Evolutionary conservation across 2,329 filamentous ascomycete genomes (phyloP).

Genomic region (Fusarium nematophilum): DNA sequence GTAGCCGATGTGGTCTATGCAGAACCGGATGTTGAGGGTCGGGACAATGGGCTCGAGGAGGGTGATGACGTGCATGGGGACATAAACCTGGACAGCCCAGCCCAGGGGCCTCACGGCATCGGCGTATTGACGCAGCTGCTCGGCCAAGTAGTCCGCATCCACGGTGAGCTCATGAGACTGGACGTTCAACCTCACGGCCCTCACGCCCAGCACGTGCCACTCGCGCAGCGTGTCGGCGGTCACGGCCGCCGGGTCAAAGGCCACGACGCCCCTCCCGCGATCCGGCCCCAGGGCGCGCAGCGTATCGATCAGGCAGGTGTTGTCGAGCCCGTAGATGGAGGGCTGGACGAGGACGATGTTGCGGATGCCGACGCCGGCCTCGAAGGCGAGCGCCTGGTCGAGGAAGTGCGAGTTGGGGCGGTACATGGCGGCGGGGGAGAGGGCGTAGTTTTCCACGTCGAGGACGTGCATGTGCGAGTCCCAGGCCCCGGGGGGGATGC

Average conservation of each 20-base stretch:
- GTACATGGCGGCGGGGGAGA: constrained; percentile 62
- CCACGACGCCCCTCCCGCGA: constrained; percentile 65
- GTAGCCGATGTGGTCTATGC: constrained; percentile 70
- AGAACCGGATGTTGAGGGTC: constrained; percentile 62
- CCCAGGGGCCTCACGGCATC: constrained; percentile 59
- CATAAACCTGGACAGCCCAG: constrained; percentile 70
- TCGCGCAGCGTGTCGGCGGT: constrained; percentile 52
- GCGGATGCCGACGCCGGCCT: constrained; percentile 60
- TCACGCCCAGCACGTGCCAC: constrained; percentile 69
- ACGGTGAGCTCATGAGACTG: constrained; percentile 61
- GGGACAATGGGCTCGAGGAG: constrained; percentile 62
- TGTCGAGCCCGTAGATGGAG: constrained; percentile 71
- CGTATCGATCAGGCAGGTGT: constrained; percentile 67
- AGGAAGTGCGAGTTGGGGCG: constrained; percentile 61
- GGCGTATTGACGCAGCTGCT: constrained; percentile 59
- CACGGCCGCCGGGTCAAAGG: constrained; percentile 61
- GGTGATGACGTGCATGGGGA: constrained; percentile 62
- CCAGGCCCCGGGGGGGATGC: constrained; percentile 62
- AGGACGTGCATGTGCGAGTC: constrained; percentile 74
- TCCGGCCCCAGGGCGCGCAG: constrained; percentile 60
- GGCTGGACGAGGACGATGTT: constrained; percentile 71
- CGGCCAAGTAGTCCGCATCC: constrained; percentile 53
- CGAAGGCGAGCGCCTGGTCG: constrained; percentile 62
- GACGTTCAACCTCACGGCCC: constrained; percentile 70
- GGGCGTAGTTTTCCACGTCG: constrained; percentile 62